Conservation (phyloP, 2,329 filamentous ascomycete genomes). For the Rachicladosporium sp. region DNA sequence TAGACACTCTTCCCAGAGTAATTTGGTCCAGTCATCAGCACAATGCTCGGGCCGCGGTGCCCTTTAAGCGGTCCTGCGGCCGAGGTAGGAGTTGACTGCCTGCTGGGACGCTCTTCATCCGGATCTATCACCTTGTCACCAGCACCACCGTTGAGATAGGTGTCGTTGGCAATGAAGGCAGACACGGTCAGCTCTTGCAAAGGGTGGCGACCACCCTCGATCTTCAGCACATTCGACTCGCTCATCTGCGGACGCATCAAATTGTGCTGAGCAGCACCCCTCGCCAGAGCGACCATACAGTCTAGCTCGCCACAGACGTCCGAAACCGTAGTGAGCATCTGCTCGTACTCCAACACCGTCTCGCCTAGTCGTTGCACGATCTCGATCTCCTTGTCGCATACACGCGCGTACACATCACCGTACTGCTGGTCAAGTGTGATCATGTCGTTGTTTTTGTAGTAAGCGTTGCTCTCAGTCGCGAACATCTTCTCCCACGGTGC, state of each 20-base stretch:
- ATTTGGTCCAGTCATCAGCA: conserved; percentile 85
- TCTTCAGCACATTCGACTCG: conserved; percentile 55
- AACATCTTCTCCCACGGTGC: conserved; percentile 71
- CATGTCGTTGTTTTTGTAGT: conserved; percentile 82
- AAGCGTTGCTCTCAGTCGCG: conserved; percentile 52
- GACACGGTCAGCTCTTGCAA: conserved; percentile 75
- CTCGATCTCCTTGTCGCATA: conserved; percentile 82
- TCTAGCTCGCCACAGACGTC: conserved; percentile 80
- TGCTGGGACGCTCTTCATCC: too few relatives aligned
- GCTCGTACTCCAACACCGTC: conserved; percentile 56
- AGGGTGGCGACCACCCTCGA: conserved; percentile 70
- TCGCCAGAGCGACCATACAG: conserved; percentile 65
- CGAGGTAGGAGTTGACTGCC: too few relatives aligned
- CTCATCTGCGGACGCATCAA: conserved; percentile 60
- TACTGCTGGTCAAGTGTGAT: conserved; percentile 65
- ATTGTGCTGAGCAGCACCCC: conserved; percentile 62
- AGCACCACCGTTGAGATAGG: conserved; percentile 52
- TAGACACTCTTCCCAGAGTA: conserved; percentile 96
- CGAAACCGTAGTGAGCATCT: conserved; percentile 55
- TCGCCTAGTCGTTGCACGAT: conserved; percentile 68
- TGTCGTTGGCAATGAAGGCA: conserved; percentile 74
- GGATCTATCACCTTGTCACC: too few relatives aligned
- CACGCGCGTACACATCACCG: conserved; percentile 74
- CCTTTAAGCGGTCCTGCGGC: too few relatives aligned
- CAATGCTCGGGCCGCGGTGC: conserved; percentile 45